Evolutionary conservation across 2,329 filamentous ascomycete species (phyloP), one percentile per base, ranked within the genome.

Genomic region (Alternaria sp.): DNA sequence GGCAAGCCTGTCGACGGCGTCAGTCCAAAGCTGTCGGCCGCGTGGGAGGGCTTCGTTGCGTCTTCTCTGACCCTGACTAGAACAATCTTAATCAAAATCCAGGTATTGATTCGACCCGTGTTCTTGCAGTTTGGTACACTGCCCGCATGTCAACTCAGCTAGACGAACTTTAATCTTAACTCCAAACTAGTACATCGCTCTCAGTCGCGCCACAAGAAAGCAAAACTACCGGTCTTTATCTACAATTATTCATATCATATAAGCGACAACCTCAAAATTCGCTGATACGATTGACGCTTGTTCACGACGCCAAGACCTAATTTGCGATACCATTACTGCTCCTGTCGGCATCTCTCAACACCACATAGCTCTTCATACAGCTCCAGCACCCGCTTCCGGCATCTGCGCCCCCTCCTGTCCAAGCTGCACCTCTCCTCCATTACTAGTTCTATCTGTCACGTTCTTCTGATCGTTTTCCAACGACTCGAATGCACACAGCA

Each of bases 401-500:
- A 69, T 54, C 48, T 64, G 55, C 18, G 72, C 71, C 1, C 66
- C 68, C 8, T 65, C 42, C 47, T 65, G 66, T 12, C 72, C 71
- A 16, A 67, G 64, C 54, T 72, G 67, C 32, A 71, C 72, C 38
- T 62, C 38, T n/a, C 49, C 54, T 16, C 20, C 58, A 22, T 7
- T 14, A 12, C 16, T 46, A 22, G 22, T 47, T n/a, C 51, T 42
- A 18, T 42, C 54, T 12, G 16, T 8, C 22, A 2, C 24, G 53
- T 32, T 36, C 60, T 38, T 38, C 8, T 44, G 53, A 7, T 48
- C 49, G 7, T 54, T 57, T 3, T 52, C 66, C 32, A 77, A 38
- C 14, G 54, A 54, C 59, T 67, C 64, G 41, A 78, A 76, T 0
- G 73, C 77, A 18, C 44, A 16, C 36, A 76, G 11, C 42, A 98